Evolutionary conservation across 495 filamentous ascomycete genomes (phyloP).

Genomic region (Corynascus novoguineensis): DNA sequence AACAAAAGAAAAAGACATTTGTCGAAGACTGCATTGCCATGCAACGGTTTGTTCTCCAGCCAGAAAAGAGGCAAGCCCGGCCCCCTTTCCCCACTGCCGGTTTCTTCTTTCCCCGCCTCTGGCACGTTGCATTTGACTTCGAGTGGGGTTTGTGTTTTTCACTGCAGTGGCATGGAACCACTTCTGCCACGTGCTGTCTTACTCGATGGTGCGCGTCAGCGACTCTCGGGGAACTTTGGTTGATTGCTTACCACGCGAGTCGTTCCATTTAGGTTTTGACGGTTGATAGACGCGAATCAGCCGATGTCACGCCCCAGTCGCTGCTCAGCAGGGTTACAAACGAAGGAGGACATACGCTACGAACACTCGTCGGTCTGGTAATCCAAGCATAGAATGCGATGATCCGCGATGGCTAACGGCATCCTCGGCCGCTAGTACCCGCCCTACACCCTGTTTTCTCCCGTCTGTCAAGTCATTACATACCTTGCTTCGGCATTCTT

Average conservation of each 20-base stretch:
- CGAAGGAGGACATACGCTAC: neutral
- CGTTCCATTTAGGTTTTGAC: neutral
- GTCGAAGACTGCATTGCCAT: too few species aligned
- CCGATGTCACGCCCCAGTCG: slow-evolving; percentile 1
- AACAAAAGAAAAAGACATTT: too few species aligned
- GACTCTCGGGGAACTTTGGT: neutral
- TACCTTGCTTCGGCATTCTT: too few species aligned
- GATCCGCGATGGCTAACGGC: too few species aligned
- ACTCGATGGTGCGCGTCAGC: neutral
- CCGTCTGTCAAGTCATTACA: too few species aligned
- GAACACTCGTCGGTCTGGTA: too few species aligned
- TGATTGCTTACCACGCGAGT: neutral
- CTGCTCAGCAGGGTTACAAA: neutral
- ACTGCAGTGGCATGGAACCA: neutral
- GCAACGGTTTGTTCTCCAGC: neutral
- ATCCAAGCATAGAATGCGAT: too few species aligned
- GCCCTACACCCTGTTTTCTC: too few species aligned
- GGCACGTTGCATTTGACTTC: too few species aligned
- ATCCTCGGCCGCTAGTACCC: too few species aligned
- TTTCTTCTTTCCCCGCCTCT: neutral
- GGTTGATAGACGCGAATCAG: neutral
- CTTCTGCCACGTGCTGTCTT: neutral
- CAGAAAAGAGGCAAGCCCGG: neutral
- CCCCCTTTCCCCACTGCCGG: neutral
- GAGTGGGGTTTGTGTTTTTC: too few species aligned